These are phyloP conservation scores for Umbilicus rupestris DNA, from an alignment of 164 flowering plant species.

Conservation along the genomic window DNA sequence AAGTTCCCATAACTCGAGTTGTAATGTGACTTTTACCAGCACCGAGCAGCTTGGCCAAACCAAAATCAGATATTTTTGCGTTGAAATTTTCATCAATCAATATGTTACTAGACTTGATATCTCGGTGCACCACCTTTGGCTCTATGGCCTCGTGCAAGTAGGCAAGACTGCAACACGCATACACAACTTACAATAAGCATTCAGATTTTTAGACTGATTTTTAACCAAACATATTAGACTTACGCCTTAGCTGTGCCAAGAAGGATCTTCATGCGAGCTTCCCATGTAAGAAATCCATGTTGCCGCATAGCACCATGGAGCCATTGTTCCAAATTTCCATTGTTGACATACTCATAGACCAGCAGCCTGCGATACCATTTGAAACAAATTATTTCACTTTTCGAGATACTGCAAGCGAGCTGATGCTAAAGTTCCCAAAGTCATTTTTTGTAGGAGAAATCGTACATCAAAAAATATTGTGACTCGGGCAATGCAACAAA, in stretches of 20 bases:
- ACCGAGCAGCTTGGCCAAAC: conserved; percentile 69
- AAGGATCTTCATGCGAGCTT: conserved; percentile 60
- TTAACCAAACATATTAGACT: conserved; percentile 16
- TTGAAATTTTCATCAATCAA: conserved; percentile 61
- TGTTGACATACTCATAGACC: conserved; percentile 68
- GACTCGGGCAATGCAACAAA: not conserved
- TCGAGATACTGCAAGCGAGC: too few relatives aligned
- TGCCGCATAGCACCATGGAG: conserved; percentile 76
- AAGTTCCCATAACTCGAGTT: conserved; percentile 77
- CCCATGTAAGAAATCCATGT: conserved; percentile 76
- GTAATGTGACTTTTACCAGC: conserved; percentile 72
- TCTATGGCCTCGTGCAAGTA: conserved; percentile 77
- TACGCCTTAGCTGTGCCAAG: conserved; percentile 79
- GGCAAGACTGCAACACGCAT: conserved; percentile 47
- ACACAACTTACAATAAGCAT: not conserved
- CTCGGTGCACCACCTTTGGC: conserved; percentile 76
- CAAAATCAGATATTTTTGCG: conserved; percentile 76
- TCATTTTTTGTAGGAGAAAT: not conserved
- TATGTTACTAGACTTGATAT: conserved; percentile 71
- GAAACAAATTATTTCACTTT: too few relatives aligned
- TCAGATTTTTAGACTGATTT: not conserved
- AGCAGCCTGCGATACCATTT: conserved; percentile 36
- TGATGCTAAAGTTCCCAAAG: too few relatives aligned
- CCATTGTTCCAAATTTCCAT: conserved; percentile 74
- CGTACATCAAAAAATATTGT: not conserved